These are phyloP conservation scores for Lindgomyces ingoldianus DNA, from an alignment of 495 filamentous ascomycete species.

Conservation along the genomic window DNA sequence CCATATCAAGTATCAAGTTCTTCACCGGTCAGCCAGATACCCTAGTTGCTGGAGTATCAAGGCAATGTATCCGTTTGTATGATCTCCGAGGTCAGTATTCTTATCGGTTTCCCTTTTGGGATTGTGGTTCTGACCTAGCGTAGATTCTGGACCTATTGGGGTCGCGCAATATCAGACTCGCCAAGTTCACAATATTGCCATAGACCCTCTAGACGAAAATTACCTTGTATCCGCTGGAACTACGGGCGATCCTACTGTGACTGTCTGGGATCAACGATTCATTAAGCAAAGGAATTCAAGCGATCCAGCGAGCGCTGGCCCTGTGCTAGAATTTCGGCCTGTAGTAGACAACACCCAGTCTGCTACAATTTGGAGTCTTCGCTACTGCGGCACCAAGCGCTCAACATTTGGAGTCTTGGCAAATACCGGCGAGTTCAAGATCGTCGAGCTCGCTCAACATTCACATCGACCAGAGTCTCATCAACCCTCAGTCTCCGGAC, in stretches of 20 bases:
- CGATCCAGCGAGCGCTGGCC: constrained; percentile 46
- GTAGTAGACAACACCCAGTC: constrained; percentile 58
- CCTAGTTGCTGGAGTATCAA: constrained; percentile 78
- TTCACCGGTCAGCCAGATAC: constrained; percentile 82
- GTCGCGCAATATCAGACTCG: constrained; percentile 70
- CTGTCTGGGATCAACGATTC: constrained; percentile 86
- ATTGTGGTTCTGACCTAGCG: constrained; percentile 1
- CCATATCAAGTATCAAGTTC: constrained; percentile 88
- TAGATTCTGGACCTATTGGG: constrained; percentile 32
- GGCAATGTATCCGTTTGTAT: constrained; percentile 84
- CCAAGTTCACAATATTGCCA: constrained; percentile 86
- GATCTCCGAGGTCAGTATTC: constrained; percentile 72
- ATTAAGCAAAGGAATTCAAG: constrained; percentile 50
- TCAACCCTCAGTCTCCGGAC: neutral
- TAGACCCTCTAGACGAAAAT: constrained; percentile 87
- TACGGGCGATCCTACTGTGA: constrained; percentile 66
- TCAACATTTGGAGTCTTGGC: constrained; percentile 76
- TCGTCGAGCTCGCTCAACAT: constrained; percentile 49
- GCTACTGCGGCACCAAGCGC: constrained; percentile 72
- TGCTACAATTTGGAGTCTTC: constrained; percentile 70
- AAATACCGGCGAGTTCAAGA: constrained; percentile 74
- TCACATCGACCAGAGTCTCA: constrained; percentile 20
- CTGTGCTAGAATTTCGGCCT: constrained; percentile 67
- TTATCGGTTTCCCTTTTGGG: neutral
- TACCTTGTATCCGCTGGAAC: constrained; percentile 89